These are phyloP conservation scores for Corchorus capsularis DNA, from an alignment of 345 rosid species.

Conservation along the genomic window DNA sequence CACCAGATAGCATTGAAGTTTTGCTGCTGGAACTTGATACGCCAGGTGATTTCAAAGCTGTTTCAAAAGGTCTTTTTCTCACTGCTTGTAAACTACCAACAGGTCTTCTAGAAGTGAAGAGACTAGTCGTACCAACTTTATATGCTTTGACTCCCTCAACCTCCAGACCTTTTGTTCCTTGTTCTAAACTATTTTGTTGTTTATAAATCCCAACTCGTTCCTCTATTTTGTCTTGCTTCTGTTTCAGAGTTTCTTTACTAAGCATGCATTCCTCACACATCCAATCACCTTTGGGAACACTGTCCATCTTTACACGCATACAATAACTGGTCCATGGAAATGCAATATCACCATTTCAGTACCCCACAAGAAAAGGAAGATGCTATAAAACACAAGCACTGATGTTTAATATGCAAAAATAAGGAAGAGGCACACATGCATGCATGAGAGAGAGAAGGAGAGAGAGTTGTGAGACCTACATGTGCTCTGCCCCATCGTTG, in stretches of 20 bases:
- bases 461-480: slow-evolving; percentile 30
- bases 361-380: neutral
- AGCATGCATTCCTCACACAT: slow-evolving; percentile 55
- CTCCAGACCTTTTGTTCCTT: slow-evolving; percentile 4
- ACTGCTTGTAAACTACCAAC: slow-evolving; percentile 8
- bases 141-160: slow-evolving; percentile 19
- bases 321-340: slow-evolving; percentile 50
- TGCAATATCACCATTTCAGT: slow-evolving; percentile 6
- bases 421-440: neutral
- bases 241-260: slow-evolving; percentile 28
- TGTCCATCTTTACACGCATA: slow-evolving; percentile 46
- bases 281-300: slow-evolving; percentile 52
- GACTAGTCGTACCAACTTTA: slow-evolving; percentile 13
- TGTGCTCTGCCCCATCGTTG: slow-evolving; percentile 67
- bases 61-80: slow-evolving; percentile 18
- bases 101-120: slow-evolving; percentile 19
- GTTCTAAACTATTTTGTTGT: slow-evolving; percentile 1
- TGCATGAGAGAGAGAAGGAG: slow-evolving; percentile 4
- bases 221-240: slow-evolving; percentile 23
- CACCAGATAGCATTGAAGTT: slow-evolving; percentile 6
- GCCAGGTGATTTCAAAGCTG: slow-evolving; percentile 1
- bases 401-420: neutral
- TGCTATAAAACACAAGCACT: neutral
- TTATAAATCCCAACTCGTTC: neutral
- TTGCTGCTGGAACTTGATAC: slow-evolving; percentile 8